These are phyloP conservation scores for Candida argentea DNA, from an alignment of 805 yeast genomes.

Conservation along the genomic window DNA sequence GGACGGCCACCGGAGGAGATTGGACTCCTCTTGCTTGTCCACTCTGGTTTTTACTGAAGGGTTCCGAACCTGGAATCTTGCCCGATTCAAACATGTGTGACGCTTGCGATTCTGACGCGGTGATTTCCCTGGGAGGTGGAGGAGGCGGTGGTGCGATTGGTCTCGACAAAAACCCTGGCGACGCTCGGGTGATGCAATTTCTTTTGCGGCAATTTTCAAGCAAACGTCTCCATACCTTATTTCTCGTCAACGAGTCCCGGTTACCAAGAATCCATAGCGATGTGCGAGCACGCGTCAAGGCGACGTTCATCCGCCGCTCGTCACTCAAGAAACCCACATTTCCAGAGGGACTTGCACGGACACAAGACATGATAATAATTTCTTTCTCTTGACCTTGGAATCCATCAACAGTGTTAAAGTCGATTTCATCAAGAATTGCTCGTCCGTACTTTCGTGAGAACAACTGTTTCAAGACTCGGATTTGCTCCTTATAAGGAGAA, in stretches of 20 bases:
- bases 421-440: constrained; percentile 53
- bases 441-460: constrained; percentile 58
- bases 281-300: constrained; percentile 84
- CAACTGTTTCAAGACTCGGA: constrained; percentile 42
- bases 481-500: constrained; percentile 92
- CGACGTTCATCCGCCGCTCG: constrained; percentile 93
- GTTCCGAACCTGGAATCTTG: no score
- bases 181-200: constrained; percentile 19
- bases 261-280: constrained; percentile 92
- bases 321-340: constrained; percentile 85
- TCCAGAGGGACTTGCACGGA: constrained; percentile 64
- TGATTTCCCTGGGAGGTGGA: constrained; percentile 3
- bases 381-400: constrained; percentile 97
- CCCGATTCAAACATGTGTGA: no score
- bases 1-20: no score
- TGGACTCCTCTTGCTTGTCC: no score
- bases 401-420: constrained; percentile 94
- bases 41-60: no score
- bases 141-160: no score
- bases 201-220: constrained; percentile 56
- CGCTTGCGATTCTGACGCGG: no score
- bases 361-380: constrained; percentile 89
- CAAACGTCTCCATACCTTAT: constrained; percentile 65
- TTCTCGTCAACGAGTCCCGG: constrained; percentile 48
- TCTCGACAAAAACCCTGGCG: constrained; percentile 31